Evolutionary conservation across 345 rosid species (phyloP), one percentile per base, ranked within the genome.

Genomic region (Balakata baccata): DNA sequence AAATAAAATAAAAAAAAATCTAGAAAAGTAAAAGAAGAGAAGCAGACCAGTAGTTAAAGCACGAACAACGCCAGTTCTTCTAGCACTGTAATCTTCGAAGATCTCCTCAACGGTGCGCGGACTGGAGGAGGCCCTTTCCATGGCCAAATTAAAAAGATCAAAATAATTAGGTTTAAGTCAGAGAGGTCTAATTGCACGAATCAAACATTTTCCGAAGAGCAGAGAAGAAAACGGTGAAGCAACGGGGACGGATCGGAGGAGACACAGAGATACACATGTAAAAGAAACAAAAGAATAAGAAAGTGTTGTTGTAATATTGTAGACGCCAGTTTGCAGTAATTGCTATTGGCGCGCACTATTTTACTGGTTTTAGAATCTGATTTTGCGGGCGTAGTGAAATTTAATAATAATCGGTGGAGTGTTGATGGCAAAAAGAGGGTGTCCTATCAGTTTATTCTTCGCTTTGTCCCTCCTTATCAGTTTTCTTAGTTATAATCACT

Each of bases 61-160:
- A 57, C 77, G 77, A 22, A 74, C 66, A n/a, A 74, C 71, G 12
- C 71, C 77, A 57, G 57, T 54, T 56, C 77, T 54, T 53, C 77
- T 52, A 65, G 77, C 77, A 74, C 71, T 74, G 64, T 41, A 74
- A 66, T 74, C 77, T 57, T 66, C 46, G 71, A 65, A 74, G 77
- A 74, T 66, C 77, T 74, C 77, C 29, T 74, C 77, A 1, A 74
- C 77, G n/a, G 77, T 74, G 11, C 77, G 77, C 0, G 66, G 71
- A 60, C 63, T 74, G 38, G 77, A 54, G 54, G 77, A 54, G 54
- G 77, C 71, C 77, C 66, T 74, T 66, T 74, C 77, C 77, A 74
- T 74, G 49, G 71, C 64, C 77, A 54, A 46, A 22, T 67, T 49
- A 25, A 11, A 46, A 23, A 66, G 39, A 66, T 49, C 10, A 47